These are phyloP conservation scores for Volvox carteri DNA, from an alignment of 163 green algal genomes.

Conservation along the genomic window DNA sequence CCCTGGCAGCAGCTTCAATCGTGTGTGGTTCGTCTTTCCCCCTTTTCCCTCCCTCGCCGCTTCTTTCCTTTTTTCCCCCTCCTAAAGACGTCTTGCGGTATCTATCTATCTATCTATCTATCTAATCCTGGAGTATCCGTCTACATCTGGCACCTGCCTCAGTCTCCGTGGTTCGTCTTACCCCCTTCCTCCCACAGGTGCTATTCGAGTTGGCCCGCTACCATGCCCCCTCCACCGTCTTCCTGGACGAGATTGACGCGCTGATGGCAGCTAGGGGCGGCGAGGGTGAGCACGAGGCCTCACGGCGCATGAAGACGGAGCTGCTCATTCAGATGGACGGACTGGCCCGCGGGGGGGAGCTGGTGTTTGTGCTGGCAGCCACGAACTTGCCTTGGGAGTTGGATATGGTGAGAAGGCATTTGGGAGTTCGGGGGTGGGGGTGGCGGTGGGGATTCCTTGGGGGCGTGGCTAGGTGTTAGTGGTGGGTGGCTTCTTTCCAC, in stretches of 20 bases:
- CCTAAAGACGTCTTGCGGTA: no score
- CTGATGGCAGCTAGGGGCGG: constrained; percentile 73
- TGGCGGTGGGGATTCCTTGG: no score
- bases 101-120: no score
- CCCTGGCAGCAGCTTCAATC: no score
- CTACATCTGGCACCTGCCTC: no score
- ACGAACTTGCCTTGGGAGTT: constrained; percentile 90
- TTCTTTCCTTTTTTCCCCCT: no score
- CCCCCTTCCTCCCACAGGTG: constrained; percentile 59
- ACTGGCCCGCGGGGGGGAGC: constrained; percentile 66
- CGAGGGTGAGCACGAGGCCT: constrained; percentile 88
- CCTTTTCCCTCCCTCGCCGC: no score
- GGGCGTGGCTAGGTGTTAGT: no score
- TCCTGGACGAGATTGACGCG: constrained; percentile 85
- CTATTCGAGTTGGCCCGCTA: constrained; percentile 88
- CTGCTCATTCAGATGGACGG: constrained; percentile 91
- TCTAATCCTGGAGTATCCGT: no score
- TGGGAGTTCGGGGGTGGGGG: neutral
- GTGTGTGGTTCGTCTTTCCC: no score
- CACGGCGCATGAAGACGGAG: constrained; percentile 91
- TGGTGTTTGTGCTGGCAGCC: constrained; percentile 83
- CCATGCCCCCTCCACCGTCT: constrained; percentile 81
- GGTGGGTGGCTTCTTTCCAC: no score
- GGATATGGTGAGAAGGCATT: constrained; percentile 66
- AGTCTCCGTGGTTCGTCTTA: no score